Conservation (phyloP, 257 asterid genomes). For the Prunella vulgaris region DNA sequence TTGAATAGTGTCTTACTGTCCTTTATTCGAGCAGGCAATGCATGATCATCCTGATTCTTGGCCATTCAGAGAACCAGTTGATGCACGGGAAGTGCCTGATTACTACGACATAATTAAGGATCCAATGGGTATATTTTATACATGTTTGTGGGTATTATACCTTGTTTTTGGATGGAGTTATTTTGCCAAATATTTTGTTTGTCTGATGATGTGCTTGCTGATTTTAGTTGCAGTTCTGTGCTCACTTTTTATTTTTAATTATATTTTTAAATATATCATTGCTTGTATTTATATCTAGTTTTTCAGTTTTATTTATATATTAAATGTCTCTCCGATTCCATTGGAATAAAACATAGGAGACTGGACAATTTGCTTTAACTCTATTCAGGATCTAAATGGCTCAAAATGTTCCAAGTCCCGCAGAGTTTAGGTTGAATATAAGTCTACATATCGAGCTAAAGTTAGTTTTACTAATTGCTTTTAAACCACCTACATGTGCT, state of each 20-base stretch:
- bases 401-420: background rate
- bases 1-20: background rate
- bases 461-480: background rate
- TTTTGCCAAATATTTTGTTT: background rate
- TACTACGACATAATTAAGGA: constrained; percentile 92
- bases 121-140: constrained; percentile 65
- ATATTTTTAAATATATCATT: background rate
- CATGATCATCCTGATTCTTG: constrained; percentile 97
- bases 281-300: background rate
- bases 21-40: constrained; percentile 57
- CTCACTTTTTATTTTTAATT: background rate
- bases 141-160: background rate
- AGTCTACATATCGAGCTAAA: background rate
- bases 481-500: background rate
- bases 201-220: background rate
- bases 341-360: background rate
- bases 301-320: background rate
- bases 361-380: background rate
- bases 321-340: background rate
- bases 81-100: constrained; percentile 96
- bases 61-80: constrained; percentile 99
- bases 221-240: background rate
- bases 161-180: background rate
- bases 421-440: background rate
- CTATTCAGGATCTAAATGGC: background rate